Conservation (phyloP, 2,329 filamentous ascomycete genomes). For the Arthrobotrys entomopaga region DNA sequence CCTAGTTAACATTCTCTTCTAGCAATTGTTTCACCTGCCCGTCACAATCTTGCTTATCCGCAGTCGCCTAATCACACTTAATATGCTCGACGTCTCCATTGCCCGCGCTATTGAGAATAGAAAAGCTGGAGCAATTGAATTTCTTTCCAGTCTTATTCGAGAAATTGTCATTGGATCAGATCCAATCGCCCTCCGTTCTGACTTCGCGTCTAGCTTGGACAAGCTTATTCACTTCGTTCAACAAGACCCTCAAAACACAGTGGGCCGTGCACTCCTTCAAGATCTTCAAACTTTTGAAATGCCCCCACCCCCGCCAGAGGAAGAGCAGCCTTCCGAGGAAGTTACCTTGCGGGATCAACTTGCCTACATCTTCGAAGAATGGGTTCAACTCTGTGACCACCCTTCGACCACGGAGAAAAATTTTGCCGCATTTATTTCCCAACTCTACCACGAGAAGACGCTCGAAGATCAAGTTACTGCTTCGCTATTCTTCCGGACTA, state of each 20-base stretch:
- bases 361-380: constrained; percentile 96
- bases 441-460: constrained; percentile 79
- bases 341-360: constrained; percentile 77
- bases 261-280: constrained; percentile 56
- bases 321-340: constrained; percentile 77
- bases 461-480: constrained; percentile 80
- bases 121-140: constrained; percentile 58
- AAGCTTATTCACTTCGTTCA: constrained; percentile 58
- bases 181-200: constrained; percentile 57
- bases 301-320: constrained; percentile 67
- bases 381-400: constrained; percentile 83
- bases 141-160: constrained; percentile 57
- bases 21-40: constrained; percentile 71
- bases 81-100: constrained; percentile 64
- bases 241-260: constrained; percentile 58
- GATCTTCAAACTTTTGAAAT: constrained; percentile 58
- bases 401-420: constrained; percentile 78
- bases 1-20: constrained; percentile 60
- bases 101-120: constrained; percentile 57
- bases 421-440: constrained; percentile 79
- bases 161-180: constrained; percentile 57
- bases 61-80: constrained; percentile 70
- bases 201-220: constrained; percentile 59
- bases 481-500: constrained; percentile 79
- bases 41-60: constrained; percentile 72